Conservation (phyloP, 164 flowering plant genomes). For the Sextonia rubra region DNA sequence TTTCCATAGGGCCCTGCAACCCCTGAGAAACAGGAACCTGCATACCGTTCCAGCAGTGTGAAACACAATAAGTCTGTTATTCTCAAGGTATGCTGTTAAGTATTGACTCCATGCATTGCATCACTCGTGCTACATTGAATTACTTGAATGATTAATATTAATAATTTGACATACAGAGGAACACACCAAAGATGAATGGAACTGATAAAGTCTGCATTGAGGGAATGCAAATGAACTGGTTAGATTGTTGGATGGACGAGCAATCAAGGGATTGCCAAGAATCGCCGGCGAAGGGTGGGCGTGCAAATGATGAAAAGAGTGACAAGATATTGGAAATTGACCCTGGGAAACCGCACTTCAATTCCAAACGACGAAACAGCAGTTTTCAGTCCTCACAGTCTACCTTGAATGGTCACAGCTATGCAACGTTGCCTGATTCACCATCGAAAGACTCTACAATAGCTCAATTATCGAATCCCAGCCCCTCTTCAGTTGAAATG, state of each 20-base stretch:
- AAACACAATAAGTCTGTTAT: constrained; percentile 26
- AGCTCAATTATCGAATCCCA: constrained; percentile 32
- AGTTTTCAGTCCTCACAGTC: constrained; percentile 21
- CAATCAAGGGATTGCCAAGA: constrained; percentile 22
- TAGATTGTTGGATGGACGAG: constrained; percentile 56
- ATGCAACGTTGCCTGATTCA: constrained; percentile 30
- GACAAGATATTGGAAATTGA: constrained; percentile 80
- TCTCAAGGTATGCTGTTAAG: constrained; percentile 38
- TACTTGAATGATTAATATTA: neutral
- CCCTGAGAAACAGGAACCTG: constrained; percentile 29
- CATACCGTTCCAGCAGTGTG: constrained; percentile 19
- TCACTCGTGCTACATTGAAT: neutral
- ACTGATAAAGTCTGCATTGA: constrained; percentile 23
- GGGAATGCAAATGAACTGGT: constrained; percentile 30
- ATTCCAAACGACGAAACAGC: constrained; percentile 21
- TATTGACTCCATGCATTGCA: neutral
- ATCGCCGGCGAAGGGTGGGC: constrained; percentile 14
- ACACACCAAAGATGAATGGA: constrained; percentile 34
- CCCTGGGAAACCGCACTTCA: constrained; percentile 59
- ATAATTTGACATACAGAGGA: constrained; percentile 34
- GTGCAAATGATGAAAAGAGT: constrained; percentile 43
- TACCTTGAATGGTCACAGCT: constrained; percentile 30
- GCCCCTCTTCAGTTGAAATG: constrained; percentile 35
- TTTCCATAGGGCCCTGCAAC: constrained; percentile 35
- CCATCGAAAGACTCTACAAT: constrained; percentile 42